Evolutionary conservation across 768 basidiomycete genomes (phyloP).

Genomic region (Termitomyces bulborhizus): DNA sequence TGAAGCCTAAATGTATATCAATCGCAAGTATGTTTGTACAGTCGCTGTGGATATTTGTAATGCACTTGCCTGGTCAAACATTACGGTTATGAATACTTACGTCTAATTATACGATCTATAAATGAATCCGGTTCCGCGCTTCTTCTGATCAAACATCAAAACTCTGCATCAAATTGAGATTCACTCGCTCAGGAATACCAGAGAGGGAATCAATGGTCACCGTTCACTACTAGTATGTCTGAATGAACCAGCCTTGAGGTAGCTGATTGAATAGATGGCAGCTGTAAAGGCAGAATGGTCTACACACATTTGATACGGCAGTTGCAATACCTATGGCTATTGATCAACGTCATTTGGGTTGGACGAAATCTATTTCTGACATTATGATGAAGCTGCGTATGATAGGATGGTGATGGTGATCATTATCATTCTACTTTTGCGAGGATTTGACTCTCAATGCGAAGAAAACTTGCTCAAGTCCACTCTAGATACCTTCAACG

Average conservation of each 20-base stretch:
- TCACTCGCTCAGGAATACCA: conserved; percentile 17
- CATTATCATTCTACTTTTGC: conserved; percentile 8
- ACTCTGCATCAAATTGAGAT: background rate
- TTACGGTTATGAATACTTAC: conserved; percentile 9
- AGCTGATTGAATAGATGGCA: background rate
- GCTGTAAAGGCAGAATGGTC: background rate
- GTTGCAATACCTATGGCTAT: conserved; percentile 20
- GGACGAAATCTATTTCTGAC: conserved; percentile 10
- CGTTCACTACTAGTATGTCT: conserved; percentile 17
- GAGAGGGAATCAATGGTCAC: conserved; percentile 30
- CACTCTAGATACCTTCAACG: conserved; percentile 1
- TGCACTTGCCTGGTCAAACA: background rate
- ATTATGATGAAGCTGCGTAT: conserved; percentile 6
- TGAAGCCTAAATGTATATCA: conserved; percentile 5
- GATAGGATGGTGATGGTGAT: conserved; percentile 11
- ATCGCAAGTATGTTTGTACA: no score
- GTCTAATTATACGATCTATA: conserved; percentile 28
- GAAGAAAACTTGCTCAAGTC: conserved; percentile 12
- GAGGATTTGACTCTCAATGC: conserved; percentile 19
- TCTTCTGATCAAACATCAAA: conserved; percentile 18
- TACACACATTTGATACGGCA: conserved; percentile 17
- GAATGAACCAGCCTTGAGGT: conserved; percentile 32
- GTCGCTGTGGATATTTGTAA: no score
- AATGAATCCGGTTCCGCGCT: conserved; percentile 12
- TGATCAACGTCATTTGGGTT: background rate